These are phyloP conservation scores for Spinacia oleracea DNA, from an alignment of 179 eudicot genomes.

Conservation along the genomic window DNA sequence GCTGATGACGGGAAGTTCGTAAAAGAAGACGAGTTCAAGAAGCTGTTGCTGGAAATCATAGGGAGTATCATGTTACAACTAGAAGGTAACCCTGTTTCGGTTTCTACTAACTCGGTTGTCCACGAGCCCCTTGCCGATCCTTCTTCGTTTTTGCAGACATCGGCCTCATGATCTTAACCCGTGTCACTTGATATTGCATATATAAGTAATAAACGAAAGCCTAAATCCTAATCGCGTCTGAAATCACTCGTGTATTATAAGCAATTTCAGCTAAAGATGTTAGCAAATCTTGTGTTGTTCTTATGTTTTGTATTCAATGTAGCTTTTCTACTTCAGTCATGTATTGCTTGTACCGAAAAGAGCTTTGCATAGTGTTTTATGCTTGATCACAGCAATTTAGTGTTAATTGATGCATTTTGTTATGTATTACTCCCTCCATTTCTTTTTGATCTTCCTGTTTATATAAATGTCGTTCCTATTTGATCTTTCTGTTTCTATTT, in stretches of 20 bases:
- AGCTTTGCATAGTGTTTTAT: conserved; percentile 11
- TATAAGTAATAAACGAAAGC: conserved; percentile 19
- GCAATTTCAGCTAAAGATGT: conserved; percentile 9
- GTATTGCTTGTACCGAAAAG: background rate
- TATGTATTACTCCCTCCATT: too few relatives aligned
- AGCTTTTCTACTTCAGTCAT: background rate
- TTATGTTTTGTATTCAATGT: conserved; percentile 13
- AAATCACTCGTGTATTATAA: background rate
- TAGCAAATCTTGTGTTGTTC: conserved; percentile 1
- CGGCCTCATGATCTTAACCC: conserved; percentile 12
- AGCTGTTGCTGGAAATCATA: conserved; percentile 59
- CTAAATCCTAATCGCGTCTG: conserved; percentile 1
- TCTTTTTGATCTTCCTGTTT: too few relatives aligned
- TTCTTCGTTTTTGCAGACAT: conserved; percentile 47
- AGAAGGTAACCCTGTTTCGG: conserved; percentile 68
- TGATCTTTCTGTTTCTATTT: too few relatives aligned
- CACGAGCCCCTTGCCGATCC: conserved; percentile 79
- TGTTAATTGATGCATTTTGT: background rate
- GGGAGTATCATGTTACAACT: conserved; percentile 85
- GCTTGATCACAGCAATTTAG: background rate
- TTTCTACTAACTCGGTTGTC: conserved; percentile 74
- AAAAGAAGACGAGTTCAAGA: conserved; percentile 89
- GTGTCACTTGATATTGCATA: conserved; percentile 14
- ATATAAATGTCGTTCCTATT: too few relatives aligned
- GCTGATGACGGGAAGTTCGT: conserved; percentile 64